Conservation (phyloP, 176 grass and related monocot genomes). For the Hyparrhenia diplandra region DNA sequence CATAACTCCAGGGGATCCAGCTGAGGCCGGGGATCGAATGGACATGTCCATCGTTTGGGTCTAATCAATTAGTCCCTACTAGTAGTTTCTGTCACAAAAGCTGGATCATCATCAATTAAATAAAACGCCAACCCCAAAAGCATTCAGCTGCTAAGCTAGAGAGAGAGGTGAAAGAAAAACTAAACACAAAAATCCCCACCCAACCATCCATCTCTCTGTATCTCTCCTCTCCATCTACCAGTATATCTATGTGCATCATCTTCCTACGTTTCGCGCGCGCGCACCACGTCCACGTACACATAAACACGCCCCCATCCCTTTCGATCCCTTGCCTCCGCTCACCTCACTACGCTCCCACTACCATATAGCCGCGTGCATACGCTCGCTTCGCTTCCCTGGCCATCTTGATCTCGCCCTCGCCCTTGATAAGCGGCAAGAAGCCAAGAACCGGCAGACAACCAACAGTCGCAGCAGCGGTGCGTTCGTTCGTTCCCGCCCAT, state of each 20-base stretch:
- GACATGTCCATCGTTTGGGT: no score
- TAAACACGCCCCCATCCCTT: not conserved
- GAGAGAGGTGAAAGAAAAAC: not conserved
- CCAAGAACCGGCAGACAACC: not conserved
- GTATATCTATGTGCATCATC: slow-evolving; percentile 21
- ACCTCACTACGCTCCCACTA: not conserved
- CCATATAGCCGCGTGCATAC: not conserved
- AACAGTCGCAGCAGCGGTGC: no score
- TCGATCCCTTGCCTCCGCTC: slow-evolving; percentile 7
- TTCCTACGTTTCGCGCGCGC: not conserved
- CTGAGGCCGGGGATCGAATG: no score
- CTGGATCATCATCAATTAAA: slow-evolving; percentile 39
- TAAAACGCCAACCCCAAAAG: slow-evolving; percentile 18
- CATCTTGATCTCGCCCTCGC: no score
- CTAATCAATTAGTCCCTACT: slow-evolving; percentile 29
- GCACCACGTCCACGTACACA: not conserved
- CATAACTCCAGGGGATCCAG: not conserved
- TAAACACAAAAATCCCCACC: slow-evolving; percentile 7
- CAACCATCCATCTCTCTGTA: slow-evolving; percentile 25
- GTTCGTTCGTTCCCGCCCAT: no score
- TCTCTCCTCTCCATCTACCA: not conserved
- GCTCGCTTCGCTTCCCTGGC: no score
- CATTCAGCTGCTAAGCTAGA: slow-evolving; percentile 8
- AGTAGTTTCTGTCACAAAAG: slow-evolving; percentile 37
- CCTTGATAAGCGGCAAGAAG: slow-evolving; percentile 28